Evolutionary conservation across 139 green algal species (phyloP), one percentile per base, ranked within the genome.

Genomic region (Yamagishiella unicocca): DNA sequence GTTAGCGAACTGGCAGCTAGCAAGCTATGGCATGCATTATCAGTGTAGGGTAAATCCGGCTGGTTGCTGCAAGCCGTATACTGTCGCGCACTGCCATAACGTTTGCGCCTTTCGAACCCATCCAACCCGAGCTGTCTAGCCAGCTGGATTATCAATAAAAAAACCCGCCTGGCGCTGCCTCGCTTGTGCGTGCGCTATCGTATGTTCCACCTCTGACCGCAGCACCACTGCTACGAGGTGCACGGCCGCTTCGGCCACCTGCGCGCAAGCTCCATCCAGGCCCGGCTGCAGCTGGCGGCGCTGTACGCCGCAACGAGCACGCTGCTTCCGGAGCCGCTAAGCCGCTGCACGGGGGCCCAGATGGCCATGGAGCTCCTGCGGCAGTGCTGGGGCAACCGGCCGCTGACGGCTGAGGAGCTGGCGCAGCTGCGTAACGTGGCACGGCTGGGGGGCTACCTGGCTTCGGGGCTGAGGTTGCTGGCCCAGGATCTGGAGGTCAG

Each of bases 221-320:
- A 94, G 91, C 61, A 71, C 2, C 88, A 93, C 82, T 79, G 74
- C 67, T 95, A 94, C 46, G 55, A 88, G 54, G 61, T 93, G 6
- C 90, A 95, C 87, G 55, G 53, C n/a, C 88, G 90, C 71, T 93
- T 94, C 40, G 55, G 88, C 33, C 62, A 95, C 90, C 88, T 95
- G 25, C 25, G 37, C 29, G 80, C 92, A 3, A 27, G 3, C 67
- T 80, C 77, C 70, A 54, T 89, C 5, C 50, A 67, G 1, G 75
- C 88, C 1, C 89, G 93, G 25, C 90, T 95, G 81, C 92, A 95
- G 87, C 91, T 96, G 24, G 93, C 93, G 21, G 90, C 90, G 2
- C 91, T 96, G 66, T 93, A 94, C 58, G 92, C 93, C 35, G 93
- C 92, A 55, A 93, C 88, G 22, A 66, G 80, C 87, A 90, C 70